These are phyloP conservation scores for Anthracocystis setariae DNA, from an alignment of 1,284 basidiomycete genomes.

Conservation along the genomic window DNA sequence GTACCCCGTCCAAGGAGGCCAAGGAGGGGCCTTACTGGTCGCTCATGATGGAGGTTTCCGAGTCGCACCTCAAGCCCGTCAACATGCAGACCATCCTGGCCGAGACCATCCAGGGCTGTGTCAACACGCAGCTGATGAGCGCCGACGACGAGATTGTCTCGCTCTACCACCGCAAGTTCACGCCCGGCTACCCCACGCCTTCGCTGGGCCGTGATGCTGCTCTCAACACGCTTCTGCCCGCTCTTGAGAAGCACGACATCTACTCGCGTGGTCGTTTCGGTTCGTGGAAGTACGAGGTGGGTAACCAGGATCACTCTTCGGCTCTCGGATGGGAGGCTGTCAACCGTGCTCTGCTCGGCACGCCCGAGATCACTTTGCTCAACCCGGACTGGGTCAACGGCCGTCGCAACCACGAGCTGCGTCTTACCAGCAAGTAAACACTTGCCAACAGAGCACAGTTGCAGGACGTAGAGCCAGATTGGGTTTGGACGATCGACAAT, in stretches of 20 bases:
- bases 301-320: conserved; percentile 72
- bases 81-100: conserved; percentile 70
- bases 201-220: conserved; percentile 70
- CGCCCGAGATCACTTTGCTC: conserved; percentile 70
- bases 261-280: conserved; percentile 72
- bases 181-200: conserved; percentile 71
- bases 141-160: conserved; percentile 71
- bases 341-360: conserved; percentile 70
- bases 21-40: conserved; percentile 71
- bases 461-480: too few relatives aligned
- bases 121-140: conserved; percentile 70
- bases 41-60: conserved; percentile 71
- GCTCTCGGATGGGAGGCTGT: conserved; percentile 72
- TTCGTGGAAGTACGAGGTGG: conserved; percentile 72
- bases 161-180: conserved; percentile 71
- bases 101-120: conserved; percentile 71
- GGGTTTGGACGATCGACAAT: too few relatives aligned
- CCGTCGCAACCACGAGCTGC: conserved; percentile 69
- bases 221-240: conserved; percentile 70
- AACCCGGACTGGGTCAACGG: conserved; percentile 71
- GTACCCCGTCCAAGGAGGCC: conserved; percentile 66
- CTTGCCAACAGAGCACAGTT: background rate
- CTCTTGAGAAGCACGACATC: conserved; percentile 69
- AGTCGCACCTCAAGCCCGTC: conserved; percentile 71
- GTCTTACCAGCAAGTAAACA: conserved; percentile 51